Conservation (phyloP, 2,329 filamentous ascomycete species). For the Penicillium frequentans region DNA sequence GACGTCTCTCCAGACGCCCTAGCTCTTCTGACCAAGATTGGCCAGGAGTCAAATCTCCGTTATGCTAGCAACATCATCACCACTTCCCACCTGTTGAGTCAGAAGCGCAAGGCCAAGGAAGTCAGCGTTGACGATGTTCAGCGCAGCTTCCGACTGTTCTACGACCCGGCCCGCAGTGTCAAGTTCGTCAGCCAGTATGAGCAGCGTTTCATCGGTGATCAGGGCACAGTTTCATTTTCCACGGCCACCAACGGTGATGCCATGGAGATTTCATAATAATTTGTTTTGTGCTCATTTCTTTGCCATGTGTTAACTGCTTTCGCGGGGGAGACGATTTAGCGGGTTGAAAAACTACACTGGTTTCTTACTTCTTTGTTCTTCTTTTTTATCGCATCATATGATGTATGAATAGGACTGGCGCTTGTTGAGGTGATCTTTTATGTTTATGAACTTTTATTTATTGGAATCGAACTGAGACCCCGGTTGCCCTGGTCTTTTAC, state of each 20-base stretch:
- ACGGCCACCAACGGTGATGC: conserved; percentile 58
- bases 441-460: conserved; percentile 13
- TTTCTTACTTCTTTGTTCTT: conserved; percentile 21
- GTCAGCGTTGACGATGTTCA: conserved; percentile 87
- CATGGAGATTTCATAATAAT: conserved; percentile 64
- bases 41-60: conserved; percentile 83
- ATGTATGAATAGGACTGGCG: conserved; percentile 42
- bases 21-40: conserved; percentile 92
- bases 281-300: neutral
- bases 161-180: conserved; percentile 82
- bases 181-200: conserved; percentile 89
- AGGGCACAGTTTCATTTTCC: conserved; percentile 73
- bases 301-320: conserved; percentile 11
- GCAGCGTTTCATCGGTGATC: conserved; percentile 87
- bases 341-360: conserved; percentile 19
- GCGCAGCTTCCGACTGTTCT: conserved; percentile 91
- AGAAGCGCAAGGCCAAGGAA: conserved; percentile 82
- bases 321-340: conserved; percentile 12
- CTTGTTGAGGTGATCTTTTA: conserved; percentile 29
- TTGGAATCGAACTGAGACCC: conserved; percentile 20
- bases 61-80: conserved; percentile 99
- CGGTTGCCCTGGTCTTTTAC: conserved; percentile 33
- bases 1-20: conserved; percentile 88
- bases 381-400: conserved; percentile 28
- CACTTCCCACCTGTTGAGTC: conserved; percentile 81